A percentile compares a stretch with the other conserved stretches of the same genome.
These are phyloP conservation scores for Amorphotheca resinae DNA, from an alignment of 495 filamentous ascomycete species.

Conservation along the genomic window DNA sequence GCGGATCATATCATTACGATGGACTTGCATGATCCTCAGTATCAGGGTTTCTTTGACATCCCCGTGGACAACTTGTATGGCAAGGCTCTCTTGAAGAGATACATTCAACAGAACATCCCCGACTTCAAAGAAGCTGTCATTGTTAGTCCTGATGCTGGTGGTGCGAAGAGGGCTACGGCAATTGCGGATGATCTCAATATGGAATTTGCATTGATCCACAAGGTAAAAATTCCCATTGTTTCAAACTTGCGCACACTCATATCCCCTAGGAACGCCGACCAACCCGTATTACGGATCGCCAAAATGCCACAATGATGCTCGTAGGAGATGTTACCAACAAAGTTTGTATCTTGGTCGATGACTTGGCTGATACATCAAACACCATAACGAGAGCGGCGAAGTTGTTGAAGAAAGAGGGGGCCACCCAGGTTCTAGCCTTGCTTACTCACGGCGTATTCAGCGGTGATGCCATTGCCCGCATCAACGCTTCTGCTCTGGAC, in stretches of 20 bases:
- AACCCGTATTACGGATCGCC: constrained; percentile 83
- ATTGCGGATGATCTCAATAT: constrained; percentile 89
- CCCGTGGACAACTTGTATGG: constrained; percentile 96
- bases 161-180: constrained; percentile 91
- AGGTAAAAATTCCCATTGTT: constrained; percentile 45
- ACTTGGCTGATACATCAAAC: constrained; percentile 90
- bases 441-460: constrained; percentile 90
- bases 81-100: constrained; percentile 72
- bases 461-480: constrained; percentile 86
- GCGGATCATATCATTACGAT: constrained; percentile 96
- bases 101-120: constrained; percentile 80
- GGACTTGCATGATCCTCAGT: constrained; percentile 96
- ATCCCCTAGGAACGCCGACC: constrained; percentile 77
- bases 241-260: constrained; percentile 24
- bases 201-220: constrained; percentile 94
- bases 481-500: constrained; percentile 82
- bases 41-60: constrained; percentile 98
- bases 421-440: constrained; percentile 74
- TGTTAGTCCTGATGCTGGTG: constrained; percentile 91
- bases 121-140: constrained; percentile 81
- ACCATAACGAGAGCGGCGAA: constrained; percentile 97
- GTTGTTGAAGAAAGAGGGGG: constrained; percentile 86
- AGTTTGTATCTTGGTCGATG: constrained; percentile 83
- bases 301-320: constrained; percentile 97
- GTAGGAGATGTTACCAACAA: constrained; percentile 77